Evolutionary conservation across 257 asterid genomes (phyloP).

Genomic region (Fraxinus excelsior): DNA sequence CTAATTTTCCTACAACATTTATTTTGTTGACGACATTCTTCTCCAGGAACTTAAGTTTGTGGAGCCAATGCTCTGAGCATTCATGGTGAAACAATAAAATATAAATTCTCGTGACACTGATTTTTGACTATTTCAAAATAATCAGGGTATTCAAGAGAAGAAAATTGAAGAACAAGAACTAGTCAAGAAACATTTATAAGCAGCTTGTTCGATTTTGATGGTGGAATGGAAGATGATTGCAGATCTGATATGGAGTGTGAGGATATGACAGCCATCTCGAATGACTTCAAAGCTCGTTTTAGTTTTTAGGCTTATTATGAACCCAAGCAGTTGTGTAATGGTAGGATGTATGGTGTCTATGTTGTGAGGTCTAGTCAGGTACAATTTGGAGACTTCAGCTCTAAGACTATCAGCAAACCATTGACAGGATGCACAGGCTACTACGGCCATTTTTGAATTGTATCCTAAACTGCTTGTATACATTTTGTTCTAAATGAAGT

Average conservation of each 20-base stretch:
- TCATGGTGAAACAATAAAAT: not conserved
- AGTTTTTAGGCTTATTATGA: not conserved
- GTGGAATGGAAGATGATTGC: not conserved
- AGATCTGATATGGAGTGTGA: not conserved
- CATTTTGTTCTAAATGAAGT: not conserved
- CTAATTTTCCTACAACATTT: not conserved
- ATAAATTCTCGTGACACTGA: not conserved
- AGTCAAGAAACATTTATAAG: not conserved
- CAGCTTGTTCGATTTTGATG: not conserved
- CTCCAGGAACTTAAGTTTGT: not conserved
- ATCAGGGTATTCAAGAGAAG: not conserved
- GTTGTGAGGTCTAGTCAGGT: not conserved
- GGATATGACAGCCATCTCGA: not conserved
- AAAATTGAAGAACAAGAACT: not conserved
- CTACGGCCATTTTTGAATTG: no score
- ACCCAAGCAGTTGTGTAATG: not conserved
- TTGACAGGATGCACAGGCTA: no score
- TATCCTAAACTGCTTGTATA: not conserved
- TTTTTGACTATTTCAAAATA: not conserved
- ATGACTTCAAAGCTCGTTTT: not conserved
- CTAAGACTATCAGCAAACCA: no score
- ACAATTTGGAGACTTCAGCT: no score
- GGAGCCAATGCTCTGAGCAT: not conserved
- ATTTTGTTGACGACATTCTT: not conserved
- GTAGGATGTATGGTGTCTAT: not conserved